A percentile compares a stretch with the other conserved stretches of the same genome.
Evolutionary conservation across 495 filamentous ascomycete genomes (phyloP).

Genomic region (Sphaerosporella brunnea): DNA sequence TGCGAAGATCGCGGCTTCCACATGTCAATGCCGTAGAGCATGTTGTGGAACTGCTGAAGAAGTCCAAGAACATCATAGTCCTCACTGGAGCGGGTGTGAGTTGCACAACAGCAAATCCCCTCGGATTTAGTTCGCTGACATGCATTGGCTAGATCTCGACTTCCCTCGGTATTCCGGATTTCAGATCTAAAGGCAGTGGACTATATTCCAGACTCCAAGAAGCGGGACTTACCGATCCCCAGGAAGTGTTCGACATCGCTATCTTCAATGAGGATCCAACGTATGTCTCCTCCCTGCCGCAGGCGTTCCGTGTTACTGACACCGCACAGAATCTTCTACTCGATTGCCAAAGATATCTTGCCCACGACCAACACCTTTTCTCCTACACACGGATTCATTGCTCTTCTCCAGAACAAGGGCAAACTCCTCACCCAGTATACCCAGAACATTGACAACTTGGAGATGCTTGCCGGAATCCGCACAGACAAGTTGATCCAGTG

Average conservation of each 20-base stretch:
- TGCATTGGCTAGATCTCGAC: conserved; percentile 54
- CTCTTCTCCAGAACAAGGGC: conserved; percentile 74
- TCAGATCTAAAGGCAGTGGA: conserved; percentile 66
- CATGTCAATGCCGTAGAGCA: conserved; percentile 79
- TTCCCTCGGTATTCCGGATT: conserved; percentile 77
- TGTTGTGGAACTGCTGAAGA: conserved; percentile 57
- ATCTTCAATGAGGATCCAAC: conserved; percentile 71
- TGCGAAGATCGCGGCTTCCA: conserved; percentile 58
- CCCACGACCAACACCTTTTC: conserved; percentile 57
- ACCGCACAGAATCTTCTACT: conserved; percentile 63
- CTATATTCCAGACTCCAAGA: conserved; percentile 67
- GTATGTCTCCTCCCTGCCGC: conserved; percentile 9
- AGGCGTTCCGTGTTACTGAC: not conserved
- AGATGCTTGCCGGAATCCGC: conserved; percentile 65
- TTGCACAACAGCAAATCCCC: too few species aligned
- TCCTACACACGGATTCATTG: conserved; percentile 88
- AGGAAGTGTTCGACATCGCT: conserved; percentile 85
- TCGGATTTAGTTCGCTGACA: not conserved
- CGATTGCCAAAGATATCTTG: conserved; percentile 75
- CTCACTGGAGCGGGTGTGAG: conserved; percentile 76
- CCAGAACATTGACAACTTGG: conserved; percentile 97
- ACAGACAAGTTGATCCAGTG: conserved; percentile 84
- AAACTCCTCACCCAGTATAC: conserved; percentile 94
- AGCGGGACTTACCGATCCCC: conserved; percentile 61
- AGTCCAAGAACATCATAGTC: conserved; percentile 70